Evolutionary conservation across 2,329 filamentous ascomycete species (phyloP).

Genomic region (Trichothecium sympodiale): DNA sequence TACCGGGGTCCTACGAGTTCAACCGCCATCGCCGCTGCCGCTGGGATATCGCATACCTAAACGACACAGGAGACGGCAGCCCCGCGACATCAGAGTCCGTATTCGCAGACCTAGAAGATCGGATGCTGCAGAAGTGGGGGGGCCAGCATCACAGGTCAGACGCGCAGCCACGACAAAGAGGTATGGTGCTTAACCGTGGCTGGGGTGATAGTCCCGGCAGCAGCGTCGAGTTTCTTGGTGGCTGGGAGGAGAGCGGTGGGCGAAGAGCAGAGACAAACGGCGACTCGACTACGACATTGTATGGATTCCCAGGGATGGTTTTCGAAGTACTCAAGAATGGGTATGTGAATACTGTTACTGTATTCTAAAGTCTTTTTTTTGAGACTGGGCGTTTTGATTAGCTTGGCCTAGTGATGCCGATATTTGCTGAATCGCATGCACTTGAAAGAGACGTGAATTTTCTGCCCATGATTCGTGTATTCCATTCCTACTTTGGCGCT

Average conservation of each 20-base stretch:
- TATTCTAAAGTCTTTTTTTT: constrained; percentile 48
- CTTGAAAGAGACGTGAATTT: too few relatives aligned
- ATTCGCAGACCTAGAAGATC: constrained; percentile 61
- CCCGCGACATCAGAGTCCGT: constrained; percentile 59
- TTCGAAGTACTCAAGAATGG: constrained; percentile 96
- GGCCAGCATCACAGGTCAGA: constrained; percentile 32
- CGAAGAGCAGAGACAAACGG: constrained; percentile 43
- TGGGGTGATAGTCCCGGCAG: constrained; percentile 88
- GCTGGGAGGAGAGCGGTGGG: constrained; percentile 66
- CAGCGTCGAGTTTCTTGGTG: constrained; percentile 74
- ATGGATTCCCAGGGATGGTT: constrained; percentile 84
- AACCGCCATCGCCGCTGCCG: constrained; percentile 84
- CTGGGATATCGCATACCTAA: constrained; percentile 63
- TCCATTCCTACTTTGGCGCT: too few relatives aligned
- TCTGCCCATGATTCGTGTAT: too few relatives aligned
- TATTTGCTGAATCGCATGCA: too few relatives aligned
- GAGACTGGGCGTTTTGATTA: too few relatives aligned
- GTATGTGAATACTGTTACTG: constrained; percentile 76
- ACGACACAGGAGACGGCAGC: constrained; percentile 29
- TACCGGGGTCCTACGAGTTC: constrained; percentile 93
- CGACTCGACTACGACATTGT: constrained; percentile 67
- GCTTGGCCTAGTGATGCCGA: too few relatives aligned
- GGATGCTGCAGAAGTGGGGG: constrained; percentile 58
- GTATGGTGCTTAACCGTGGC: constrained; percentile 85
- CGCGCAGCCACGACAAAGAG: constrained; percentile 39